Evolutionary conservation across 495 filamentous ascomycete species (phyloP).

Genomic region (Daldinia childiae): DNA sequence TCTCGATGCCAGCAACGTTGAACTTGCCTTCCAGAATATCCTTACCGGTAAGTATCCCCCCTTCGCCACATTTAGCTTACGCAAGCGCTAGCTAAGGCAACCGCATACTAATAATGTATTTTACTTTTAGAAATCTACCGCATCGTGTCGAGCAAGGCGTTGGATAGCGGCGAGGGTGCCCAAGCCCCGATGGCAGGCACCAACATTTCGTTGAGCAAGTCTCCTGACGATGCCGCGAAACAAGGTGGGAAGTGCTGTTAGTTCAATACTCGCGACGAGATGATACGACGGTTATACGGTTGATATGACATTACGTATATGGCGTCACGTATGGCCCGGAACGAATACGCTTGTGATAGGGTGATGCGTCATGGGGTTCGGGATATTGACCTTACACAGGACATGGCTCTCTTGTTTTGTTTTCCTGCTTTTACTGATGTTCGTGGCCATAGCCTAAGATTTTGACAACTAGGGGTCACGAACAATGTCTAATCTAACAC

Average conservation of each 20-base stretch:
- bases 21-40: slow-evolving; percentile 99
- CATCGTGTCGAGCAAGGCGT: slow-evolving; percentile 96
- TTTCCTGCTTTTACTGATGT: slow-evolving; percentile 44
- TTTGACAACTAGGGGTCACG: slow-evolving; percentile 38
- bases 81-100: slow-evolving; percentile 22
- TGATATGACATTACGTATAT: slow-evolving; percentile 54
- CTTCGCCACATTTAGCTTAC: slow-evolving; percentile 14
- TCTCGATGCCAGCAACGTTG: slow-evolving; percentile 98
- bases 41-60: slow-evolving; percentile 78
- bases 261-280: slow-evolving; percentile 42
- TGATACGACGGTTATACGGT: slow-evolving; percentile 52
- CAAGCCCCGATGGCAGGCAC: slow-evolving; percentile 79
- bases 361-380: slow-evolving; percentile 49
- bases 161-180: slow-evolving; percentile 82
- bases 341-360: slow-evolving; percentile 39
- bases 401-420: slow-evolving; percentile 45
- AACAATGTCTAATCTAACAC: slow-evolving; percentile 45
- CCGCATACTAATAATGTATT: slow-evolving; percentile 7
- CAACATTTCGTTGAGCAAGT: slow-evolving; percentile 83
- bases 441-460: slow-evolving; percentile 39
- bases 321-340: slow-evolving; percentile 57
- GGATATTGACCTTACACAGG: slow-evolving; percentile 46
- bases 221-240: slow-evolving; percentile 74
- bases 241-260: slow-evolving; percentile 93
- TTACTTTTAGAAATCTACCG: slow-evolving; percentile 88